A percentile compares a stretch with the other conserved stretches of the same genome.
These are phyloP conservation scores for Metschnikowia similis DNA, from an alignment of 805 yeast genomes.

Conservation along the genomic window DNA sequence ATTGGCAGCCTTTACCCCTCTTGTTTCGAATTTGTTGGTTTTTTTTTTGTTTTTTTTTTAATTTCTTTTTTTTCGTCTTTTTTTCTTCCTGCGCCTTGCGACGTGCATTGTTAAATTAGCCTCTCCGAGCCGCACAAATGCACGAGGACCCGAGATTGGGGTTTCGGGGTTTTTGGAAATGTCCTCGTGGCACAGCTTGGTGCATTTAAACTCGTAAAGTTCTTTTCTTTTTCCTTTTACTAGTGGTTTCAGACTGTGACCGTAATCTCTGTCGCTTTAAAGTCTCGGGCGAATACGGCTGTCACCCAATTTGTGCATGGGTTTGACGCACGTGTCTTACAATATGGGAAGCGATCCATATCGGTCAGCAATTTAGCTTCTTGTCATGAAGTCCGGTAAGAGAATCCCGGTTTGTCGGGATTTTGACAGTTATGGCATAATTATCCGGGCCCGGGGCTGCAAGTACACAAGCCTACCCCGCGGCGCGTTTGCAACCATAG, in stretches of 20 bases:
- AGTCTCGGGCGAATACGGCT: constrained; percentile 3
- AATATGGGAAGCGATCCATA: not conserved
- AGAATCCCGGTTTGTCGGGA: no score
- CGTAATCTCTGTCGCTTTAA: not conserved
- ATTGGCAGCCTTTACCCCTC: constrained; percentile 4
- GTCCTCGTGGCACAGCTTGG: not conserved
- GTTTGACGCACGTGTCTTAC: constrained; percentile 2
- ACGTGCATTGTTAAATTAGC: not conserved
- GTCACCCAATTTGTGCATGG: not conserved
- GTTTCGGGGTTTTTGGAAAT: not conserved
- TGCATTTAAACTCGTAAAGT: not conserved
- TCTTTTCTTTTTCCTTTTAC: not conserved
- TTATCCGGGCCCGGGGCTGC: not conserved
- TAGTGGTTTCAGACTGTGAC: not conserved
- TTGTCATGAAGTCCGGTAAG: no score
- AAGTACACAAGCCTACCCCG: not conserved
- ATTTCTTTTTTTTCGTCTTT: not conserved
- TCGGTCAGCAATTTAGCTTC: not conserved
- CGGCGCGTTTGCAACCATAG: constrained; percentile 3
- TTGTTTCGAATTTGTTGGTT: not conserved
- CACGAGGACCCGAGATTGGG: not conserved
- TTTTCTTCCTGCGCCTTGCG: not conserved
- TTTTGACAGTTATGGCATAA: no score
- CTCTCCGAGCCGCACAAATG: not conserved
- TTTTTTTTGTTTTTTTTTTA: not conserved